Evolutionary conservation across 352 stramenopile genomes (phyloP).

Genomic region (Pythium volutum): DNA sequence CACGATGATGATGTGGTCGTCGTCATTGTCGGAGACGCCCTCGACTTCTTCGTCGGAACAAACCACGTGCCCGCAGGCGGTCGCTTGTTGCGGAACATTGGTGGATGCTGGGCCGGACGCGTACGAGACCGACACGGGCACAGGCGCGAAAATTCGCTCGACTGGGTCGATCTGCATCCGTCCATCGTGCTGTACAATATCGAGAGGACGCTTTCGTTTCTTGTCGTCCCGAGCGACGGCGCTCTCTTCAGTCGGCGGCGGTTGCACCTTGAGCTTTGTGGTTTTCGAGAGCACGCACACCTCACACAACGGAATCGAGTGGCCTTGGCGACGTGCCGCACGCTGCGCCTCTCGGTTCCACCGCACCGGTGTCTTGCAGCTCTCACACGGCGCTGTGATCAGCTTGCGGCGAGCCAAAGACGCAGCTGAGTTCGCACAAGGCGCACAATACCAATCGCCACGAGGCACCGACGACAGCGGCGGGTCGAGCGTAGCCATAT

Average conservation of each 20-base stretch:
- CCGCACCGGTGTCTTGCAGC: slow-evolving; percentile 10
- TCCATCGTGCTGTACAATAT: slow-evolving; percentile 14
- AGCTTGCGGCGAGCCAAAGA: not conserved
- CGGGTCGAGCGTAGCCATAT: slow-evolving; percentile 44
- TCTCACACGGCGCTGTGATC: slow-evolving; percentile 3
- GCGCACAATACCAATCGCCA: slow-evolving; percentile 44
- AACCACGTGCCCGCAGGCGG: slow-evolving; percentile 30
- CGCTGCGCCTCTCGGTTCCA: slow-evolving; percentile 24
- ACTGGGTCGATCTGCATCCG: slow-evolving; percentile 19
- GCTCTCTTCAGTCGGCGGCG: not conserved
- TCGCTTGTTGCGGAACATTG: not conserved
- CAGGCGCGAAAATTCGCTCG: slow-evolving; percentile 21
- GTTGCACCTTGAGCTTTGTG: not conserved
- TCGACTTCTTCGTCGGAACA: slow-evolving; percentile 45
- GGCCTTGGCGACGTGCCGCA: slow-evolving; percentile 11
- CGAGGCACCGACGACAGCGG: slow-evolving; percentile 39
- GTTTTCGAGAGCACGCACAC: slow-evolving; percentile 4
- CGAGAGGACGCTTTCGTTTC: slow-evolving; percentile 30
- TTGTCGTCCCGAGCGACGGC: slow-evolving; percentile 11
- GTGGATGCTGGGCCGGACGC: not conserved
- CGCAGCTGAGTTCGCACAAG: not conserved
- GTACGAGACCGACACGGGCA: slow-evolving; percentile 18
- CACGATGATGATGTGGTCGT: slow-evolving; percentile 53
- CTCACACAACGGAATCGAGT: slow-evolving; percentile 14
- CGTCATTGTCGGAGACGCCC: slow-evolving; percentile 32